phyloP scores from a whole-genome alignment of 257 asterid species.

The Primulina eburnea region DNA sequence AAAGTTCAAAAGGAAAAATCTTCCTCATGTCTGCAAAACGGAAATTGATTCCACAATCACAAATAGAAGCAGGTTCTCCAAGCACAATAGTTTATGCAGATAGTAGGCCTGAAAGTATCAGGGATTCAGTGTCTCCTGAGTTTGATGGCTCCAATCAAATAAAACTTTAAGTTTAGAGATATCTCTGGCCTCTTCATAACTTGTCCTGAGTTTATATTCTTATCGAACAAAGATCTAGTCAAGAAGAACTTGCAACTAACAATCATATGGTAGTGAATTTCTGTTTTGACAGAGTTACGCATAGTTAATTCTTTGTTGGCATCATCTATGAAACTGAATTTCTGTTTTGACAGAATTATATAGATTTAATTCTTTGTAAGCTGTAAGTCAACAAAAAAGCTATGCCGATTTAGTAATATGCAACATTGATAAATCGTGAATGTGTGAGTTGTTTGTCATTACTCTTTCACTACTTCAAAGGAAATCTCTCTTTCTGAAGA shows the following conservation, averaged over 20 bases:
- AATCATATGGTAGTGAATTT: background rate
- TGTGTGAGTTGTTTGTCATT: background rate
- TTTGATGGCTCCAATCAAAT: background rate
- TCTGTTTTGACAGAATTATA: no score
- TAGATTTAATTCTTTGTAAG: background rate
- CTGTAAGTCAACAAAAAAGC: background rate
- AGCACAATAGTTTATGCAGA: slow-evolving; percentile 10
- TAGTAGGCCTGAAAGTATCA: slow-evolving; percentile 1
- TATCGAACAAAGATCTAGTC: background rate
- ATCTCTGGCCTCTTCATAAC: no score
- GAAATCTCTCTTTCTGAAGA: background rate
- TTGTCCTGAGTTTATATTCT: background rate
- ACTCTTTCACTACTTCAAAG: background rate
- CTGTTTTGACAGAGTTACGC: no score
- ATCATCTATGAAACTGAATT: no score
- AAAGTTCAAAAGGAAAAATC: slow-evolving; percentile 80
- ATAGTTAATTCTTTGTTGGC: no score
- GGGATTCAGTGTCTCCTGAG: background rate
- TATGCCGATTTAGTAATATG: background rate
- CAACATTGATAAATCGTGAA: background rate
- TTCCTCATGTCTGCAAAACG: slow-evolving; percentile 68
- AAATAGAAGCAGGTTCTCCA: slow-evolving; percentile 16
- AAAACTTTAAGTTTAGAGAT: background rate
- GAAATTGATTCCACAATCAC: slow-evolving; percentile 21
- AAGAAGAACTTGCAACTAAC: background rate